phyloP scores from a whole-genome alignment of 805 yeast genomes.

The Candida nemodendra region DNA sequence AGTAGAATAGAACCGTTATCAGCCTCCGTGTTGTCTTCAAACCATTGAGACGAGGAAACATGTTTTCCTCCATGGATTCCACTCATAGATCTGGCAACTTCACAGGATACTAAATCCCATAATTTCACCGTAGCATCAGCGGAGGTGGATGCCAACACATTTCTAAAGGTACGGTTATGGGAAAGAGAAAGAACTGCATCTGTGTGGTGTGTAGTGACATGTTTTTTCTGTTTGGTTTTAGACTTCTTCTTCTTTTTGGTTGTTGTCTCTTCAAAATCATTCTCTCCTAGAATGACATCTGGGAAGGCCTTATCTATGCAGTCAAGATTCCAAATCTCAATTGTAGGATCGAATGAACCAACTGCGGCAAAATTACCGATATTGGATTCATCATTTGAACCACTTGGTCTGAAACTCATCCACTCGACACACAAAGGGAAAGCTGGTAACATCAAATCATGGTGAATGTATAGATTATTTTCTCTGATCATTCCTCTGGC shows the following conservation, averaged over 20 bases:
- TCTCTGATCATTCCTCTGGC: slow-evolving; percentile 73
- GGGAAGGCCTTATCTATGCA: slow-evolving; percentile 93
- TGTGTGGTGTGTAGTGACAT: slow-evolving; percentile 75
- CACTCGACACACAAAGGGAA: slow-evolving; percentile 97
- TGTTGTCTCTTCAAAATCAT: slow-evolving; percentile 40
- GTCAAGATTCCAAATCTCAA: slow-evolving; percentile 96
- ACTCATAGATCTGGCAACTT: slow-evolving; percentile 75
- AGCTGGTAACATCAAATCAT: slow-evolving; percentile 94
- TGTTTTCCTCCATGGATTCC: slow-evolving; percentile 72
- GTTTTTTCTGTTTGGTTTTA: slow-evolving; percentile 46
- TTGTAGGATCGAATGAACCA: slow-evolving; percentile 96
- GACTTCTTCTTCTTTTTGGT: slow-evolving; percentile 51
- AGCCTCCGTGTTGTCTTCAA: slow-evolving; percentile 37
- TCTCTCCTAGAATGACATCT: slow-evolving; percentile 86
- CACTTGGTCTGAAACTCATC: slow-evolving; percentile 73
- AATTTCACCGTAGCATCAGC: slow-evolving; percentile 93
- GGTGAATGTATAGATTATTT: slow-evolving; percentile 84
- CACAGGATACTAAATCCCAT: slow-evolving; percentile 82
- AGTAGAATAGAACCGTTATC: slow-evolving; percentile 65
- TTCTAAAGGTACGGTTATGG: slow-evolving; percentile 77
- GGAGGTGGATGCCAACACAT: slow-evolving; percentile 88
- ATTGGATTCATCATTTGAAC: slow-evolving; percentile 40
- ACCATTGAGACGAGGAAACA: slow-evolving; percentile 89
- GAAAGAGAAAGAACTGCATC: slow-evolving; percentile 90
- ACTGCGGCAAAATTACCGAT: slow-evolving; percentile 92